Conservation (phyloP, 371 early-diverging fungal species). For the Pancytospora philotis region DNA sequence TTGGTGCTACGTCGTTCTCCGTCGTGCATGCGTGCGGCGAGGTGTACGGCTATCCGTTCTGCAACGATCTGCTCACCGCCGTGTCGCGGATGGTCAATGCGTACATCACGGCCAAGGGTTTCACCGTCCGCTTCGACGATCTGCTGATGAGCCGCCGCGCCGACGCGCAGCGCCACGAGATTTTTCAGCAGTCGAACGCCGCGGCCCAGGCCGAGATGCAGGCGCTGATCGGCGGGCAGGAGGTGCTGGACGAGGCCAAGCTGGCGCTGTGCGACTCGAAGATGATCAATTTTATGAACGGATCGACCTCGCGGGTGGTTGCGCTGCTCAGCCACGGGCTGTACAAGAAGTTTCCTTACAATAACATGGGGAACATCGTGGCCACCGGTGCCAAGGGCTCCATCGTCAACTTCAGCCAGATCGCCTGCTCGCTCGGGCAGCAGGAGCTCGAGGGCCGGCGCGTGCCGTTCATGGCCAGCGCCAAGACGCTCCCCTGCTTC, state of each 20-base stretch:
- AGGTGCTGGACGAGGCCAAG: slow-evolving; percentile 17
- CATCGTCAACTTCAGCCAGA: slow-evolving; percentile 90
- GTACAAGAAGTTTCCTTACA: slow-evolving; percentile 74
- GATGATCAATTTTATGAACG: slow-evolving; percentile 36
- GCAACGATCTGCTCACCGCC: slow-evolving; percentile 79
- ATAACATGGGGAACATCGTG: slow-evolving; percentile 96
- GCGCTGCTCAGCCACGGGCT: slow-evolving; percentile 68
- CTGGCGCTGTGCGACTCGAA: slow-evolving; percentile 24
- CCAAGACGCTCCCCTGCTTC: slow-evolving; percentile 90
- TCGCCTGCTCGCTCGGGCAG: slow-evolving; percentile 91
- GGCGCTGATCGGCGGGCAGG: not conserved
- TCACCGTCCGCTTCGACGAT: slow-evolving; percentile 97
- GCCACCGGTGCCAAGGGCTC: slow-evolving; percentile 96
- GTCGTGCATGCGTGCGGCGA: slow-evolving; percentile 89
- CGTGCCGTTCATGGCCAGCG: slow-evolving; percentile 91
- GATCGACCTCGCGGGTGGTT: slow-evolving; percentile 28
- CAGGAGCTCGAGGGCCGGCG: slow-evolving; percentile 96
- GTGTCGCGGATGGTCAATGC: slow-evolving; percentile 81
- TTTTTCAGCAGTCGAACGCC: slow-evolving; percentile 65
- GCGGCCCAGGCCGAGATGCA: slow-evolving; percentile 11
- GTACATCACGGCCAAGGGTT: slow-evolving; percentile 76
- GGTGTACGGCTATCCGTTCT: slow-evolving; percentile 76
- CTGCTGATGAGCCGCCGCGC: slow-evolving; percentile 63
- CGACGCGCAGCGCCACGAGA: slow-evolving; percentile 53
- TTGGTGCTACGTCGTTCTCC: slow-evolving; percentile 82